These are phyloP conservation scores for Aspergillus campestris DNA, from an alignment of 495 filamentous ascomycete genomes.

Conservation along the genomic window DNA sequence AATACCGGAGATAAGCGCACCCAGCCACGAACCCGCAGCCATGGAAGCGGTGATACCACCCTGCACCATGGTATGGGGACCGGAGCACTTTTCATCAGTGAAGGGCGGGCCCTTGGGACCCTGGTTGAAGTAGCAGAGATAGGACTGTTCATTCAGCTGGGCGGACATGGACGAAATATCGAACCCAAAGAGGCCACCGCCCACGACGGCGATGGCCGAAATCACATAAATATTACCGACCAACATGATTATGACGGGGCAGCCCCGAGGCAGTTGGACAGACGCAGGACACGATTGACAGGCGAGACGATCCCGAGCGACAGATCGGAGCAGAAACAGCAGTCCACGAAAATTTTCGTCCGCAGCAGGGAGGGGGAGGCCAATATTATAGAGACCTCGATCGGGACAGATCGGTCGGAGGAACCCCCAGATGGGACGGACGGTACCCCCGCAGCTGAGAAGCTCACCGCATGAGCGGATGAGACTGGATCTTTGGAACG, in stretches of 20 bases:
- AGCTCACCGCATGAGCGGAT: no score
- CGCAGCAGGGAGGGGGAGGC: no score
- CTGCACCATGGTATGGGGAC: conserved; percentile 39
- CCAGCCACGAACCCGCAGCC: conserved; percentile 68
- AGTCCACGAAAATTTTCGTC: no score
- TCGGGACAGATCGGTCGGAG: no score
- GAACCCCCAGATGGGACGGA: no score
- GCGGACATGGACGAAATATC: conserved; percentile 78
- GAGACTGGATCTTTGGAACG: no score
- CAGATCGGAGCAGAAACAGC: no score
- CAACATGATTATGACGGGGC: conserved; percentile 13
- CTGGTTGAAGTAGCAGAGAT: conserved; percentile 60
- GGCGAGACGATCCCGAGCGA: no score
- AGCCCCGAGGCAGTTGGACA: not conserved
- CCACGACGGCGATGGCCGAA: conserved; percentile 65
- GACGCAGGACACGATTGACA: not conserved
- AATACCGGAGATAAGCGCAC: conserved; percentile 58
- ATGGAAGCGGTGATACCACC: conserved; percentile 63
- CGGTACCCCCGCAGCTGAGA: no score
- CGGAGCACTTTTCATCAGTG: conserved; percentile 30
- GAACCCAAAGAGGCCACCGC: conserved; percentile 76
- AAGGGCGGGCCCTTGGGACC: conserved; percentile 24
- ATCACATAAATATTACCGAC: conserved; percentile 69
- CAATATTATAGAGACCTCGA: no score
- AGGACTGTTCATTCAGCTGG: conserved; percentile 34